Evolutionary conservation across 306 rosid genomes (phyloP).

Genomic region (Hippophae tibetana): DNA sequence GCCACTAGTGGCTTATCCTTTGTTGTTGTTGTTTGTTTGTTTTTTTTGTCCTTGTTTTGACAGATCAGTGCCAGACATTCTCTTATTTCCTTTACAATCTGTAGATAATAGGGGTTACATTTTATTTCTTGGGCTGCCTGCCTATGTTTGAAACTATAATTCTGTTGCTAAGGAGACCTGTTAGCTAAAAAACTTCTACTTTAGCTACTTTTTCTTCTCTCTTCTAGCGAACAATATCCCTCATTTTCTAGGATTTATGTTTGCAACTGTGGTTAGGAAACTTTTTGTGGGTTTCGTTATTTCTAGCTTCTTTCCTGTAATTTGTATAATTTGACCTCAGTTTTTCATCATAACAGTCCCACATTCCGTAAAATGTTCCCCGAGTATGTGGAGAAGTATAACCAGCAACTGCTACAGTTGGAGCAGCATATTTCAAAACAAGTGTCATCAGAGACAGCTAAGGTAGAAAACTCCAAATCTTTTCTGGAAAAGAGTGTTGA

Average conservation of each 20-base stretch:
- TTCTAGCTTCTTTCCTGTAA: neutral
- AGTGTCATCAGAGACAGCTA: conserved; percentile 24
- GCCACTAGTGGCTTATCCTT: no score
- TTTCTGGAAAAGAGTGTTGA: conserved; percentile 30
- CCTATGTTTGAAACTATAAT: no score
- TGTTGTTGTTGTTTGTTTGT: no score
- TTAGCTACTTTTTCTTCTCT: no score
- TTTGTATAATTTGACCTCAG: conserved; percentile 9
- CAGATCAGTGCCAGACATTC: no score
- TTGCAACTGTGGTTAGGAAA: neutral
- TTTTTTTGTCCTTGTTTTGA: no score
- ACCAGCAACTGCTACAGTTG: conserved; percentile 45
- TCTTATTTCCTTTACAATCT: no score
- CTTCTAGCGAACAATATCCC: no score
- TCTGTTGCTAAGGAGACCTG: no score
- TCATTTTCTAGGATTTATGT: neutral
- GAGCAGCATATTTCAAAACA: conserved; percentile 47
- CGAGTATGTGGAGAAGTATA: conserved; percentile 79
- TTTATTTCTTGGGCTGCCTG: no score
- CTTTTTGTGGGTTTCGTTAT: neutral
- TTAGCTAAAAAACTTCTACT: no score
- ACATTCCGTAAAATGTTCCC: conserved; percentile 91
- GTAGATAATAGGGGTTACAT: no score
- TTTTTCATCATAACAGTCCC: conserved; percentile 37
- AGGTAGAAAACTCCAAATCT: conserved; percentile 32